These are phyloP conservation scores for Rhodotorula sp. DNA, from an alignment of 1,284 basidiomycete species.

Conservation along the genomic window DNA sequence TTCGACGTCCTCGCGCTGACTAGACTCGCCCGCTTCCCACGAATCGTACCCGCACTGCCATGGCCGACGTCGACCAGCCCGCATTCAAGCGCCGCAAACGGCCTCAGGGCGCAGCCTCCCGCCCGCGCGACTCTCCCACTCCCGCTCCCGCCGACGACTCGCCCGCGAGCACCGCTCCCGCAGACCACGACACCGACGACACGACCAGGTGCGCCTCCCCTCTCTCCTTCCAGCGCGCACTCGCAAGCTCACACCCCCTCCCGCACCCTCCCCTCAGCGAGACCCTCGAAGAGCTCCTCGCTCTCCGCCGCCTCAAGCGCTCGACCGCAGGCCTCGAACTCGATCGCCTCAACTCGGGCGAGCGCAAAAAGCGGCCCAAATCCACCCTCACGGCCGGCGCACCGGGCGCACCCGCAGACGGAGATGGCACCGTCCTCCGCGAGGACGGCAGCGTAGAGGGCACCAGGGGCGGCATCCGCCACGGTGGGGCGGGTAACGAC, in stretches of 20 bases:
- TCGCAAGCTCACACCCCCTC: neutral
- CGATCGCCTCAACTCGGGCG: slow-evolving; percentile 78
- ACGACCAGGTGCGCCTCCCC: slow-evolving; percentile 12
- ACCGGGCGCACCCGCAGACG: slow-evolving; percentile 57
- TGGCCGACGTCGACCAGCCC: too few relatives aligned
- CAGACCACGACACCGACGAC: slow-evolving; percentile 7
- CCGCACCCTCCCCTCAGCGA: slow-evolving; percentile 37
- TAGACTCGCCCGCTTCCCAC: too few relatives aligned
- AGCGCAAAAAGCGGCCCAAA: slow-evolving; percentile 59
- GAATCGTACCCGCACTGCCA: too few relatives aligned
- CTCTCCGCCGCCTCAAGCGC: slow-evolving; percentile 74
- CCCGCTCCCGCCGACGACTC: neutral
- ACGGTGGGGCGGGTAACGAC: slow-evolving; percentile 20
- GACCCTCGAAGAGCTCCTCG: slow-evolving; percentile 74
- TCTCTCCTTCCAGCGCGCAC: neutral
- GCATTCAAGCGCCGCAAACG: slow-evolving; percentile 22
- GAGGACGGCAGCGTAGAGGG: slow-evolving; percentile 39
- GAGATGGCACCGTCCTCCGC: slow-evolving; percentile 18
- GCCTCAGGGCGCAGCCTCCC: neutral
- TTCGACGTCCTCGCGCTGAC: too few relatives aligned
- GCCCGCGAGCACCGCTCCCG: neutral
- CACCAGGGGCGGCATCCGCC: slow-evolving; percentile 26
- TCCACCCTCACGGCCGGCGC: neutral
- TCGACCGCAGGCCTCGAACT: slow-evolving; percentile 78
- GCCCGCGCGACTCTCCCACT: neutral